These are phyloP conservation scores for Exserohilum turcica DNA, from an alignment of 2,329 filamentous ascomycete genomes.

Conservation along the genomic window DNA sequence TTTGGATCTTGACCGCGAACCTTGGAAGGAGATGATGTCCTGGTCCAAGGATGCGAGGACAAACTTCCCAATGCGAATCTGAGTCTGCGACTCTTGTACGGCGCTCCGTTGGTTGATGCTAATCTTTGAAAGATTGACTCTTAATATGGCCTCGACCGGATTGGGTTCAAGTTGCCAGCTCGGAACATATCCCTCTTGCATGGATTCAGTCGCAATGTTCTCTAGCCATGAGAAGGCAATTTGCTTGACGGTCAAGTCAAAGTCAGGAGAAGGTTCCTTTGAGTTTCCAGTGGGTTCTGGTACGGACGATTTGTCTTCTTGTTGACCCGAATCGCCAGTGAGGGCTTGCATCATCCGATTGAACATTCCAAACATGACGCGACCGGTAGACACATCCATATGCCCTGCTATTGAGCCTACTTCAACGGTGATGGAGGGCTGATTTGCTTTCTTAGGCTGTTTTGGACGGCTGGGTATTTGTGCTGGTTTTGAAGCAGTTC, in stretches of 20 bases:
- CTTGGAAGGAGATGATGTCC: conserved; percentile 58
- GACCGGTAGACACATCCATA: conserved; percentile 44
- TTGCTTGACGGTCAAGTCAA: conserved; percentile 35
- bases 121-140: conserved; percentile 29
- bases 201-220: conserved; percentile 32
- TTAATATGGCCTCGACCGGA: conserved; percentile 38
- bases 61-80: conserved; percentile 50
- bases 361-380: conserved; percentile 42
- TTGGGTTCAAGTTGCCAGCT: conserved; percentile 26
- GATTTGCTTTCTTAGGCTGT: conserved; percentile 13
- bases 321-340: conserved; percentile 6
- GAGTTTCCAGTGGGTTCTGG: conserved; percentile 1
- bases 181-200: conserved; percentile 9
- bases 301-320: neutral
- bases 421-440: conserved; percentile 34
- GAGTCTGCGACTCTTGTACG: conserved; percentile 21
- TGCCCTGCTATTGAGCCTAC: conserved; percentile 43
- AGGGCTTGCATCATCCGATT: conserved; percentile 32
- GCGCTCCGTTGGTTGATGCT: conserved; percentile 30
- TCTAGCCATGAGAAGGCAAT: conserved; percentile 43
- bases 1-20: conserved; percentile 30
- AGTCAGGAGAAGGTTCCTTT: conserved; percentile 4
- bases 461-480: conserved; percentile 7
- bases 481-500: conserved; percentile 13
- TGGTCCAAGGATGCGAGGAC: conserved; percentile 55